Evolutionary conservation across 164 flowering plant genomes (phyloP).

Genomic region (Nelumbo lutea): DNA sequence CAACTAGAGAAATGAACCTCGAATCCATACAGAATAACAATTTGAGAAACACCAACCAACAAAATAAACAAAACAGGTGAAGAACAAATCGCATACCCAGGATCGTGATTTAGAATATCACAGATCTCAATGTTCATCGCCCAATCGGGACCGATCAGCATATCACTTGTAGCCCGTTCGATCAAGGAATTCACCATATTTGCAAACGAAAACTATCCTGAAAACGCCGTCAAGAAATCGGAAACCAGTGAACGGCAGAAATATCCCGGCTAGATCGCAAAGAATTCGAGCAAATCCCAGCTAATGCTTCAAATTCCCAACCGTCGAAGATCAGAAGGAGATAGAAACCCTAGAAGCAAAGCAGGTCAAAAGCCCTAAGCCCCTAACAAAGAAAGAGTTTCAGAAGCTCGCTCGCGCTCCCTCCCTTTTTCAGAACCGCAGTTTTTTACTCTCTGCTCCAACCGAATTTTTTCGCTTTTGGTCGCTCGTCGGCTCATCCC

Average conservation of each 20-base stretch:
- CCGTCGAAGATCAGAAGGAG: slow-evolving; percentile 5
- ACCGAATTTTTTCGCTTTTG: slow-evolving; percentile 13
- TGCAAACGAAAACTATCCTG: slow-evolving; percentile 2
- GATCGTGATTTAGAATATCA: slow-evolving; percentile 84
- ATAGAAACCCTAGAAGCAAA: slow-evolving; percentile 9
- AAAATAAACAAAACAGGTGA: neutral
- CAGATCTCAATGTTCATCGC: slow-evolving; percentile 98
- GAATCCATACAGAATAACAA: neutral
- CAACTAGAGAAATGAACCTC: neutral
- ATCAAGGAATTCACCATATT: slow-evolving; percentile 85
- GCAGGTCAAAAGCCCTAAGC: neutral
- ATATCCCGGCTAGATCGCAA: slow-evolving; percentile 16
- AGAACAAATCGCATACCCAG: slow-evolving; percentile 44
- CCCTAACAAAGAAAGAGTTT: neutral
- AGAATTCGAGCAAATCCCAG: slow-evolving; percentile 10
- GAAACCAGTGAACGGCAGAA: neutral
- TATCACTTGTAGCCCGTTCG: slow-evolving; percentile 86
- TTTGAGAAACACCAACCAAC: neutral
- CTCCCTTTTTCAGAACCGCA: slow-evolving; percentile 5
- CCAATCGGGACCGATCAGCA: slow-evolving; percentile 99
- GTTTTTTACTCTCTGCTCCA: neutral
- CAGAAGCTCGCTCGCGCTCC: slow-evolving; percentile 12
- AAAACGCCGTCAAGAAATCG: neutral
- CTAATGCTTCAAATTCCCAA: slow-evolving; percentile 1
- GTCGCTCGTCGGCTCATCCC: neutral